phyloP scores from a whole-genome alignment of 768 basidiomycete species.

The Mycena epipterygia region DNA sequence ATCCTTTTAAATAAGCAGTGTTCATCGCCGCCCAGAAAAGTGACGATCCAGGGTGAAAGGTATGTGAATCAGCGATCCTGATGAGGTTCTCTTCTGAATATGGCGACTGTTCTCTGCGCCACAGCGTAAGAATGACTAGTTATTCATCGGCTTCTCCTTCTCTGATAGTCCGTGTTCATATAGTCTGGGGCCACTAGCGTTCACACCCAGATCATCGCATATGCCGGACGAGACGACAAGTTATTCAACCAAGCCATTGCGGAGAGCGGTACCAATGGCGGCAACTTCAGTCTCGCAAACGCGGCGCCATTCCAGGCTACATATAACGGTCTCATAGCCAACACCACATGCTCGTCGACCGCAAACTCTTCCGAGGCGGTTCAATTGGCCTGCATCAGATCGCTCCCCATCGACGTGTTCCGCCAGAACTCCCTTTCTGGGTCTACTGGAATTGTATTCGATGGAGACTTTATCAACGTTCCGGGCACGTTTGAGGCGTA shows the following conservation, averaged over 20 bases:
- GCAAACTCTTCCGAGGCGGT: constrained; percentile 7
- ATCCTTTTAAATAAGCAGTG: neutral
- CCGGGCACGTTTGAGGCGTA: constrained; percentile 21
- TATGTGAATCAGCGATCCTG: neutral
- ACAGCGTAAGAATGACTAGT: neutral
- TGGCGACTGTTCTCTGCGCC: neutral
- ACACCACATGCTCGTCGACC: constrained; percentile 29
- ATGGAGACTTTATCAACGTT: constrained; percentile 30
- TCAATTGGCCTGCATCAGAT: constrained; percentile 28
- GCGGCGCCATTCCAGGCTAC: constrained; percentile 10
- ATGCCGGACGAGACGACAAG: constrained; percentile 37
- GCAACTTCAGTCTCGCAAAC: constrained; percentile 18
- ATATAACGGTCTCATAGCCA: constrained; percentile 25
- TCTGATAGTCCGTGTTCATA: neutral
- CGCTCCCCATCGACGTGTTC: constrained; percentile 32
- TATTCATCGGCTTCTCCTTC: neutral
- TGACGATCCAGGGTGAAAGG: constrained; percentile 35
- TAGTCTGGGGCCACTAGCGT: constrained; percentile 52
- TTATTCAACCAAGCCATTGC: constrained; percentile 34
- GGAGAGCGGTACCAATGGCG: constrained; percentile 28
- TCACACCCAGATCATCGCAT: constrained; percentile 48
- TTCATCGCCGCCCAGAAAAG: constrained; percentile 5
- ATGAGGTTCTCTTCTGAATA: neutral
- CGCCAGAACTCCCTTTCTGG: constrained; percentile 25
- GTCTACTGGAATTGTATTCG: constrained; percentile 25